phyloP scores from a whole-genome alignment of 495 filamentous ascomycete species.

The Aspergillus cristatus region DNA sequence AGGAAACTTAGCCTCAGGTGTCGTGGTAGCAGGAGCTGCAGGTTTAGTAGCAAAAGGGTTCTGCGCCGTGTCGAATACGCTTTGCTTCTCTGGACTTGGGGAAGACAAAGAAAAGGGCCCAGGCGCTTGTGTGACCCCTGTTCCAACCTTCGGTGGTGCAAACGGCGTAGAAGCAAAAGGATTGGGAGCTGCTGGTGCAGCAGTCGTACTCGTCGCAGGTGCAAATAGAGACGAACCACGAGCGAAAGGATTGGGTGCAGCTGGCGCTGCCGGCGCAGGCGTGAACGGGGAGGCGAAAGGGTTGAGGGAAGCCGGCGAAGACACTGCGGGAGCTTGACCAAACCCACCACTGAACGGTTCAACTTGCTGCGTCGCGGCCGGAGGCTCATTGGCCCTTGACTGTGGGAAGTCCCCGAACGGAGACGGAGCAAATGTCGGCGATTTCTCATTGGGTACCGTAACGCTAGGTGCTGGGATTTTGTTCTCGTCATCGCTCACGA shows the following conservation, averaged over 20 bases:
- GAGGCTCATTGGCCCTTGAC: background rate
- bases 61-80: background rate
- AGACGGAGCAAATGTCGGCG: too few species aligned
- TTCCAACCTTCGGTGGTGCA: too few species aligned
- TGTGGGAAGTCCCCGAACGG: constrained; percentile 7
- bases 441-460: too few species aligned
- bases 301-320: constrained; percentile 5
- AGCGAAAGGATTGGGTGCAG: constrained; percentile 14
- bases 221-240: constrained; percentile 9
- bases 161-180: too few species aligned
- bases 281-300: constrained; percentile 10
- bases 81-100: background rate
- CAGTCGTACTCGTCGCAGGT: constrained; percentile 2
- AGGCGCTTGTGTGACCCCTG: background rate
- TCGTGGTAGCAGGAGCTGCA: background rate
- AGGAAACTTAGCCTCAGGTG: constrained; percentile 4
- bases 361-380: constrained; percentile 2
- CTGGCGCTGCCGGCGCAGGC: background rate
- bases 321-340: too few species aligned
- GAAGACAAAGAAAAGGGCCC: background rate
- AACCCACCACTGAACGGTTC: background rate
- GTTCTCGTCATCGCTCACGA: constrained; percentile 35
- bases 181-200: constrained; percentile 5
- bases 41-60: background rate
- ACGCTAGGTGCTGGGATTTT: constrained; percentile 1